Base-by-base conservation (phyloP, 2,329 filamentous ascomycete genomes). In the Sordariomycetes sp. region DNA sequence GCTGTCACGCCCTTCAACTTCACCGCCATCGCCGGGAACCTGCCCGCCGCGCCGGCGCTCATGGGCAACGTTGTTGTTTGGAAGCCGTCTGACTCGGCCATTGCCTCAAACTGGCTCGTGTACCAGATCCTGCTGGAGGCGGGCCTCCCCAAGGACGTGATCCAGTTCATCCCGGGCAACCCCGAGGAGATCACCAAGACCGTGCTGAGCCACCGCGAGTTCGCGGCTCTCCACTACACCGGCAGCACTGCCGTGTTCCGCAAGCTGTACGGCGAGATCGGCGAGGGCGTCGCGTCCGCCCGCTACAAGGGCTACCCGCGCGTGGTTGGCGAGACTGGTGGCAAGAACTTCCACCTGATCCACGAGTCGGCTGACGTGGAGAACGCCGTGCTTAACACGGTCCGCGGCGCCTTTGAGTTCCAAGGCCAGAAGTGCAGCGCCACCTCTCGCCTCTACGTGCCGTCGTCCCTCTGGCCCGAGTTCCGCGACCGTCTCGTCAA, bases 1-100 rank as follows among this genome's bases (percentile, higher is more conserved):
- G 93, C 92, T 40, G 85, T 97, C 65, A 90, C 87, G 60, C 92
- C 92, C 51, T 97, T 97, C 81, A 97, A 97, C 78, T 97, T 97
- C 75, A 97, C 92, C 24, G 92, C 92, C 62, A 96, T 97, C 65
- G 91, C 86, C 12, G 93, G 87, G 59, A 97, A 96, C 74, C 79
- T 97, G 50, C 83, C 88, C 18, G 87, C 84, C 54, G 87, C 89
- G 1, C 91, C 93, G 16, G 91, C 90, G 1, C 76, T 97, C 58
- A 86, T 97, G 78, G 92, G 92, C 60, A 97, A 97, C 71, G 93
- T 97, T 1, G 90, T 96, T 4, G 76, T 97, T 53, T 97, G 92
- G 92, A 97, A 97, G 79, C 92, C 92, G n/a, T 94, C 89, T 16
- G 90, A 93, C 64, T 87, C 79, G 18, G 89, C 92, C 43, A 88